Conservation (phyloP, 179 eudicot genomes). For the Spinacia oleracea region DNA sequence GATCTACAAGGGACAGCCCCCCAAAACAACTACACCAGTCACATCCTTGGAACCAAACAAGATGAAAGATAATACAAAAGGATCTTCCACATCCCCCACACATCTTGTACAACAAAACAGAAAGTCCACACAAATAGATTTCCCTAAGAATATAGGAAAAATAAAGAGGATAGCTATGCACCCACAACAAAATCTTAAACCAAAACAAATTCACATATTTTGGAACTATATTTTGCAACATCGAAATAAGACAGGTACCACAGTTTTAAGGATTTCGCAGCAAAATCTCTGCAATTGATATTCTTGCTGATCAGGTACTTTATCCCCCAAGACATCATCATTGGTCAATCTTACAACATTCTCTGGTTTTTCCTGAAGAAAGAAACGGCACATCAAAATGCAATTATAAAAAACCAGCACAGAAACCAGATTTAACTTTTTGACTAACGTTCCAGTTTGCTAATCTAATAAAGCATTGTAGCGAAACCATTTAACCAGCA, state of each 20-base stretch:
- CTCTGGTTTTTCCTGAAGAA: conserved; percentile 64
- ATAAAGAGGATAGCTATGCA: conserved; percentile 1
- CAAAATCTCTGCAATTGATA: conserved; percentile 63
- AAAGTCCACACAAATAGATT: background rate
- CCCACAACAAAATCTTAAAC: background rate
- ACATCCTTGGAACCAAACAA: background rate
- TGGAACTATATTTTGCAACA: background rate
- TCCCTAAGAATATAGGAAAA: background rate
- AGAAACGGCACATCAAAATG: background rate
- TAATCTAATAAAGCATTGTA: background rate
- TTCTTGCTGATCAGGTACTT: conserved; percentile 76
- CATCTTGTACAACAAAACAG: background rate
- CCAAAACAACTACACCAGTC: background rate
- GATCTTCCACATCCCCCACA: background rate
- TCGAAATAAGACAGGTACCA: conserved; percentile 36
- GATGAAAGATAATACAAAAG: background rate
- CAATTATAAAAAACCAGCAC: background rate
- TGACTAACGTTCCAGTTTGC: background rate
- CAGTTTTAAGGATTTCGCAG: conserved; percentile 57
- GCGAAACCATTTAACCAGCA: background rate
- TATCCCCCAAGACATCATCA: conserved; percentile 92
- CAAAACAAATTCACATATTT: background rate
- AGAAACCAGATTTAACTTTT: background rate
- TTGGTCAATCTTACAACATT: conserved; percentile 53
- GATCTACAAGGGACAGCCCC: background rate